Conservation (phyloP, 1,284 basidiomycete genomes). For the Entoloma clypeatum region DNA sequence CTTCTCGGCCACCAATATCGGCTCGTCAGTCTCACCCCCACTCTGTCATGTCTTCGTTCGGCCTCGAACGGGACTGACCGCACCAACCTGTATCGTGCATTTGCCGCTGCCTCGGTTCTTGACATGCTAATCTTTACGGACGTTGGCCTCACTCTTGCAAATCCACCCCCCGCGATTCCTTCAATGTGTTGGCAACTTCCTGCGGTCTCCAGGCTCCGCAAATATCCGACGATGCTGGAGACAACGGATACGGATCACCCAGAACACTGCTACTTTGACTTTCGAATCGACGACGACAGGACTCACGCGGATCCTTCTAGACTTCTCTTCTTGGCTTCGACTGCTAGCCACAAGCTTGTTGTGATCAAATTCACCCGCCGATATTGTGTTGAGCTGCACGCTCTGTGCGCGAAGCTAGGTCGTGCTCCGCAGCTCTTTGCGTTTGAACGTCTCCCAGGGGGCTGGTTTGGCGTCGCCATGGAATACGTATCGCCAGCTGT, state of each 20-base stretch:
- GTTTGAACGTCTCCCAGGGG: constrained; percentile 21
- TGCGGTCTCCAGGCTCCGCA: constrained; percentile 9
- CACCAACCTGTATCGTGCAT: constrained; percentile 14
- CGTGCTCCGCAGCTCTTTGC: constrained; percentile 19
- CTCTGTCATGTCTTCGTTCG: constrained; percentile 16
- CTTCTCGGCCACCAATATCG: constrained; percentile 13
- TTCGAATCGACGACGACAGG: constrained; percentile 8
- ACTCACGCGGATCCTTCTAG: constrained; percentile 7
- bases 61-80: constrained; percentile 15
- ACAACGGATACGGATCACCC: constrained; percentile 2
- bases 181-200: constrained; percentile 9
- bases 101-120: constrained; percentile 15
- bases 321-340: constrained; percentile 6
- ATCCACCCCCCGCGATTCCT: constrained; percentile 10
- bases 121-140: constrained; percentile 14
- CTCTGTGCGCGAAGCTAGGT: constrained; percentile 9
- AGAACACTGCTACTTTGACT: constrained; percentile 9
- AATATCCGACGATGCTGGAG: constrained; percentile 1
- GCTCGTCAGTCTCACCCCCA: constrained; percentile 16
- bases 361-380: constrained; percentile 5
- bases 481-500: constrained; percentile 14
- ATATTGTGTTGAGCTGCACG: constrained; percentile 7
- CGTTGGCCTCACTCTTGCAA: background rate
- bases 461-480: constrained; percentile 23
- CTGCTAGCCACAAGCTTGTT: constrained; percentile 5